Evolutionary conservation across 2,329 filamentous ascomycete genomes (phyloP).

Genomic region (Lecanosticta acicola): DNA sequence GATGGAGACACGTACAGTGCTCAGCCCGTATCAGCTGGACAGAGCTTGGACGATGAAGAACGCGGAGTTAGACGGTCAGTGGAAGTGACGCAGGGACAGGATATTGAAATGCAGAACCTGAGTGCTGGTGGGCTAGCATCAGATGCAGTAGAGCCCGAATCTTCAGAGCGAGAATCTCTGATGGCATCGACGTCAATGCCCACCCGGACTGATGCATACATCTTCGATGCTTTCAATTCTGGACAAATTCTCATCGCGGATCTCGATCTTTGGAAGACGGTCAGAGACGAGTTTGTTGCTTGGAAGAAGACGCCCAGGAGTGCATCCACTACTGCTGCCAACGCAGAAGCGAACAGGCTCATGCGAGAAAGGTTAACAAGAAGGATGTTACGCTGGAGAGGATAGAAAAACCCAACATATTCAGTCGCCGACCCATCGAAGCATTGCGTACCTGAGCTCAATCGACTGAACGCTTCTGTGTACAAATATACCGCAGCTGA

Average conservation of each 20-base stretch:
- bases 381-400: slow-evolving; percentile 6
- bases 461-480: not conserved
- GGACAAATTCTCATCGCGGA: slow-evolving; percentile 45
- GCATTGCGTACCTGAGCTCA: not conserved
- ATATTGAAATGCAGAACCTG: slow-evolving; percentile 38
- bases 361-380: slow-evolving; percentile 15
- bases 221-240: slow-evolving; percentile 43
- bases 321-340: slow-evolving; percentile 2
- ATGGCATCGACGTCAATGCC: slow-evolving; percentile 13
- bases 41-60: slow-evolving; percentile 57
- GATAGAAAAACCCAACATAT: not conserved
- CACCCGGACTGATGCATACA: slow-evolving; percentile 28
- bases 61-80: slow-evolving; percentile 45
- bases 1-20: slow-evolving; percentile 6
- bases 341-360: slow-evolving; percentile 7
- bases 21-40: slow-evolving; percentile 25
- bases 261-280: slow-evolving; percentile 38
- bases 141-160: slow-evolving; percentile 6
- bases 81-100: slow-evolving; percentile 34
- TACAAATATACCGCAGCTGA: not conserved
- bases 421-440: not conserved
- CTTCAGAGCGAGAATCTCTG: slow-evolving; percentile 17
- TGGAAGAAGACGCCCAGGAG: slow-evolving; percentile 30
- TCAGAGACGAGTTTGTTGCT: slow-evolving; percentile 39
- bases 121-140: slow-evolving; percentile 20